Base-by-base conservation (phyloP, 1,139 yeast genomes). In the Saccharomycopsis phalli region DNA sequence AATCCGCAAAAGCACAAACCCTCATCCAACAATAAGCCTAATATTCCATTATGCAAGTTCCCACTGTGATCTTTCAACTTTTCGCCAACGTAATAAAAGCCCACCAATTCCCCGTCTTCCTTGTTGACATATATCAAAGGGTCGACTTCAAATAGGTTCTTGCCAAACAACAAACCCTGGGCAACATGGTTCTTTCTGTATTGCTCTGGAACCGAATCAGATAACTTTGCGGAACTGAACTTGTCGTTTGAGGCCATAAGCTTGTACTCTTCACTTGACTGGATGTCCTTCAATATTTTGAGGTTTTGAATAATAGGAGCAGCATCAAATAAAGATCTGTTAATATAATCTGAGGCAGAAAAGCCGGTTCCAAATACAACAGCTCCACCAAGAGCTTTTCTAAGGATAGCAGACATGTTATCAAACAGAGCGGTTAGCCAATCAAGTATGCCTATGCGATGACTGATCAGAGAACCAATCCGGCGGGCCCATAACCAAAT, bases 1-100 rank as follows among this genome's bases (percentile, higher is more conserved):
- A 87, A 91, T 16, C 95, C 97, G 54, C 95, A 83, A 35, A 77
- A 69, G 53, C 95, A 86, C 34, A 91, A 65, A 0, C 83, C 79
- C 57, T 91, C 98, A 58, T 91, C 98, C 36, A 91, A 54, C 29
- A 91, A 61, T 2, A 95, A 80, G 1, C 95, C 75, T 2, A 88
- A 62, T 3, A 88, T 68, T 0, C 98, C 98, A 50, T 91, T 88
- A 54, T 91, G 97, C 25, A 91, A 72, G 41, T 76, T 74, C 0
- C 86, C 86, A 22, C 58, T 58, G 45, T 76, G 75, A 36, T 83
- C 81, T 7, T 77, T 67, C 29, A 88, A 59, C 35, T 70, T 68
- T 3, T 64, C 57, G 0, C 96, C 96, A 38, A 87, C 59, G 51
- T 83, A 86, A 53, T 77, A 77, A 53, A 81, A 77, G 4, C 76